Evolutionary conservation across 345 rosid genomes (phyloP).

Genomic region (Pelargonium nanum): DNA sequence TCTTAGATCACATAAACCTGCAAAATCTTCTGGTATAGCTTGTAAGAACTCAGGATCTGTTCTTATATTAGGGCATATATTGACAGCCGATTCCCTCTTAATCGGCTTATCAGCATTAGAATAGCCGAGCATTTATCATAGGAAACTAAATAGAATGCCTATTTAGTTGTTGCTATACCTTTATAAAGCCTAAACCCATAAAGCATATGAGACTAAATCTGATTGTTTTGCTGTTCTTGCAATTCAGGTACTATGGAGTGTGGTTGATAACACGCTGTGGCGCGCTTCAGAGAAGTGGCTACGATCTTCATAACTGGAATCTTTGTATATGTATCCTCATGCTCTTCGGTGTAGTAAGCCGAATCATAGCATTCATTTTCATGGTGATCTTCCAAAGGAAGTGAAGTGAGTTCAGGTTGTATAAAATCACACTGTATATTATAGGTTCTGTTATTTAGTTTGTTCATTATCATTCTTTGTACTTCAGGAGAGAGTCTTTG

Average conservation of each 20-base stretch:
- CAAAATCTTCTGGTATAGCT: too few relatives aligned
- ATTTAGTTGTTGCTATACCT: too few relatives aligned
- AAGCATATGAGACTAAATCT: not conserved
- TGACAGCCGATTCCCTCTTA: too few relatives aligned
- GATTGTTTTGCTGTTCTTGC: not conserved
- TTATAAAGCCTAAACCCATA: too few relatives aligned
- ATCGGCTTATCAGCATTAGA: too few relatives aligned
- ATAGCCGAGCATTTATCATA: too few relatives aligned
- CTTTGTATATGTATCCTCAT: conserved; percentile 53
- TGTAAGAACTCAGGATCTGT: too few relatives aligned
- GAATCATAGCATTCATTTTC: conserved; percentile 48
- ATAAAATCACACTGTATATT: not conserved
- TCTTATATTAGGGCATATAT: too few relatives aligned
- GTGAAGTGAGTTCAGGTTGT: conserved; percentile 15
- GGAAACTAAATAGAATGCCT: too few relatives aligned
- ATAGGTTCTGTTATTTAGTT: not conserved
- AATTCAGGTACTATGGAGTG: conserved; percentile 65
- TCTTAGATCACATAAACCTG: too few relatives aligned
- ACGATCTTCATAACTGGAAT: conserved; percentile 47
- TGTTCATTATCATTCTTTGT: not conserved
- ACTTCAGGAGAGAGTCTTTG: not conserved
- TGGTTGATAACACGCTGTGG: conserved; percentile 92
- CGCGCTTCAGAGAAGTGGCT: conserved; percentile 43
- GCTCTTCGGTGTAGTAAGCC: conserved; percentile 39
- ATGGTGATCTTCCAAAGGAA: conserved; percentile 68